A percentile compares a stretch with the other conserved stretches of the same genome.
phyloP scores from a whole-genome alignment of 768 basidiomycete species.

The Naganishia randhawae region DNA sequence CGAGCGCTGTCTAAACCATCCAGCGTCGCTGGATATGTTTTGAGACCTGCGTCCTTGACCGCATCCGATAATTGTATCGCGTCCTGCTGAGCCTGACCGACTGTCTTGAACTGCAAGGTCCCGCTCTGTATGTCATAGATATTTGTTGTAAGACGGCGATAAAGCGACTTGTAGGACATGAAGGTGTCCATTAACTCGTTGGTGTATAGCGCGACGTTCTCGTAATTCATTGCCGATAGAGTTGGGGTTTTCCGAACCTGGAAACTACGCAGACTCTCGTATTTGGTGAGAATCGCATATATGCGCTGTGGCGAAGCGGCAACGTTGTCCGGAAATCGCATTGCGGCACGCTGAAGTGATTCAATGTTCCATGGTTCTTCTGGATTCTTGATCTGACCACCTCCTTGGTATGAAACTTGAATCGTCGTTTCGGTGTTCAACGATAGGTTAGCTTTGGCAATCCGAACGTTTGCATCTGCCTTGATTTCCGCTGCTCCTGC shows the following conservation, averaged over 20 bases:
- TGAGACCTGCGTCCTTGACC: not conserved
- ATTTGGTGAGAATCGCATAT: not conserved
- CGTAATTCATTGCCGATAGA: not conserved
- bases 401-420: not conserved
- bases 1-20: not conserved
- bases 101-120: not conserved
- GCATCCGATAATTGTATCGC: not conserved
- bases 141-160: not conserved
- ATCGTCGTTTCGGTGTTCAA: constrained; percentile 4
- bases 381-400: not conserved
- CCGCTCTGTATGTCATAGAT: not conserved
- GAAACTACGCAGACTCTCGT: constrained; percentile 4
- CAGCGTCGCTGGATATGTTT: not conserved
- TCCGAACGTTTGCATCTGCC: not conserved
- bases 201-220: constrained; percentile 6
- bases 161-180: constrained; percentile 7
- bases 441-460: not conserved
- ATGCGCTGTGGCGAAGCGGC: not conserved
- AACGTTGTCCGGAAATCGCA: not conserved
- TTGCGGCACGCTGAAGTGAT: not conserved
- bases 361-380: not conserved
- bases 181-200: not conserved
- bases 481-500: not conserved
- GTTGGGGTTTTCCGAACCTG: not conserved
- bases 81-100: not conserved